Evolutionary conservation across 768 basidiomycete species (phyloP).

Genomic region (Leccinum disarticulatum): DNA sequence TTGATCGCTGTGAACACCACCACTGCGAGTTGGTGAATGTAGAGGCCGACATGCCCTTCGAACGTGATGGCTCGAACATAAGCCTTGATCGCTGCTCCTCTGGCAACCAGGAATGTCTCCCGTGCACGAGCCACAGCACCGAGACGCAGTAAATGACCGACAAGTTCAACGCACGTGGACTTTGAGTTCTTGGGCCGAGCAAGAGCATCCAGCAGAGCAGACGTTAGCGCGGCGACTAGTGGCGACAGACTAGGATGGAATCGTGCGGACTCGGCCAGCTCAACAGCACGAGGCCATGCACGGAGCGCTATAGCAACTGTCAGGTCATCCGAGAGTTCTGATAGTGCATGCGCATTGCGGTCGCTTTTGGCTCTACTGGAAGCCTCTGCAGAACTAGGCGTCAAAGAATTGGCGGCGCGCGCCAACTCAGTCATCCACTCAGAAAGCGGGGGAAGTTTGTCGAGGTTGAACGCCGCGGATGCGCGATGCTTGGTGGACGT

Average conservation of each 20-base stretch:
- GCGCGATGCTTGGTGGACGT: constrained; percentile 26
- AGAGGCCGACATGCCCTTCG: constrained; percentile 83
- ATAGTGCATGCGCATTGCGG: constrained; percentile 80
- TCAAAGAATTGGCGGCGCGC: constrained; percentile 44
- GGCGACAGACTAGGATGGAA: constrained; percentile 60
- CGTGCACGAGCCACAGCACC: constrained; percentile 72
- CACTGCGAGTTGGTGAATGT: constrained; percentile 83
- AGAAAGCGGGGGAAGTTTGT: constrained; percentile 58
- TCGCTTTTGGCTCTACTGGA: constrained; percentile 74
- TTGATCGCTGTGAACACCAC: constrained; percentile 94
- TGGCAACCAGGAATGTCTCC: constrained; percentile 76
- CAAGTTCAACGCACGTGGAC: constrained; percentile 65
- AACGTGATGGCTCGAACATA: constrained; percentile 87
- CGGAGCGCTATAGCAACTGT: constrained; percentile 88
- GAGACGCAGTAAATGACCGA: constrained; percentile 71
- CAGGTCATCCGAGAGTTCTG: constrained; percentile 89
- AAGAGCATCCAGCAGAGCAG: constrained; percentile 72
- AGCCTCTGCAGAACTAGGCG: constrained; percentile 33
- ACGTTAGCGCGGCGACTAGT: constrained; percentile 65
- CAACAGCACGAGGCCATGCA: constrained; percentile 87
- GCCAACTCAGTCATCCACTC: constrained; percentile 78
- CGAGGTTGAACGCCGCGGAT: constrained; percentile 34
- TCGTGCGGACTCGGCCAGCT: constrained; percentile 81
- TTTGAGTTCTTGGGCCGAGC: constrained; percentile 77
- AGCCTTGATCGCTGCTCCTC: constrained; percentile 69